Conservation (phyloP, 2,329 filamentous ascomycete genomes). For the Colletotrichum spinosum region DNA sequence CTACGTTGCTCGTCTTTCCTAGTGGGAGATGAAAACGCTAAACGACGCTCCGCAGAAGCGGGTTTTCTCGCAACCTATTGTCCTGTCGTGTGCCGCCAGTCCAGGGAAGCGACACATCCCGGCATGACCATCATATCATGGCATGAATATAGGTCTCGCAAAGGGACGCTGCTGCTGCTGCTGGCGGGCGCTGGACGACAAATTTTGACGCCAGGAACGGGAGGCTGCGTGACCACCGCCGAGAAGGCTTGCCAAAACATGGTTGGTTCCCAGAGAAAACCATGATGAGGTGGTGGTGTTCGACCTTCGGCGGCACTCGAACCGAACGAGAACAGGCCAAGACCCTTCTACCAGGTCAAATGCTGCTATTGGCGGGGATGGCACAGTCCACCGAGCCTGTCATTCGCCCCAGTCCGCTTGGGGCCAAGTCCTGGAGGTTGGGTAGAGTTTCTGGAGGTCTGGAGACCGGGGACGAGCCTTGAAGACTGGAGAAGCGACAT, state of each 20-base stretch:
- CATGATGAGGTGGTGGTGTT: too few relatives aligned
- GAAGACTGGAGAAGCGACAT: slow-evolving; percentile 31
- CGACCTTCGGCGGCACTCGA: slow-evolving; percentile 43
- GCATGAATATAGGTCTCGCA: slow-evolving; percentile 3
- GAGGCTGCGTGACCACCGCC: slow-evolving; percentile 12
- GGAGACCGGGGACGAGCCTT: slow-evolving; percentile 33
- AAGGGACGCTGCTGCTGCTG: neutral
- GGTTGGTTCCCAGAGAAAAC: too few relatives aligned
- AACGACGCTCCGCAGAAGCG: slow-evolving; percentile 5
- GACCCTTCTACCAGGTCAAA: slow-evolving; percentile 20
- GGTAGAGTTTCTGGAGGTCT: neutral
- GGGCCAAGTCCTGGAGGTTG: neutral
- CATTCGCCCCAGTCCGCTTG: slow-evolving; percentile 26
- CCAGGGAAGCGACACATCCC: slow-evolving; percentile 5
- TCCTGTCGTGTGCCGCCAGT: slow-evolving; percentile 5
- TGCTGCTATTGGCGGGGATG: slow-evolving; percentile 35
- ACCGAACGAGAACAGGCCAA: slow-evolving; percentile 39
- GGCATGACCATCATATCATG: slow-evolving; percentile 10
- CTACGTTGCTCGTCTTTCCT: neutral
- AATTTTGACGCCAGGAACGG: slow-evolving; percentile 1
- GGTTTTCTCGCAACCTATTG: neutral
- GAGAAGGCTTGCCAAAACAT: neutral
- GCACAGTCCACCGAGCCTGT: slow-evolving; percentile 34
- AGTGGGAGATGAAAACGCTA: slow-evolving; percentile 1
- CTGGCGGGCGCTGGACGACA: slow-evolving; percentile 15